Conservation (phyloP, 257 asterid genomes). For the Penstemon davidsonii region DNA sequence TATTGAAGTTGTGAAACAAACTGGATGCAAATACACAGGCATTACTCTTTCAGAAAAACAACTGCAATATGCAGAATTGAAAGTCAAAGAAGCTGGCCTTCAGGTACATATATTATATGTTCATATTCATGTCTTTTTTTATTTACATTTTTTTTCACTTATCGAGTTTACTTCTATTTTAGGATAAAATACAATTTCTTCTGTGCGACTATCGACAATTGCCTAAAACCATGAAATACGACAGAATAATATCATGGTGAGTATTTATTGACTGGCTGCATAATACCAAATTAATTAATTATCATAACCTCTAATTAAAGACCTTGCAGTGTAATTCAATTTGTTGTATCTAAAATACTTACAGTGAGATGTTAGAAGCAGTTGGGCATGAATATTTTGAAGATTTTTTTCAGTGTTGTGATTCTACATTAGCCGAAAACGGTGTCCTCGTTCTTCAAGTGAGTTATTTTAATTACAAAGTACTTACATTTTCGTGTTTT, state of each 20-base stretch:
- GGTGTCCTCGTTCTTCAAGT: slow-evolving; percentile 89
- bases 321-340: slow-evolving; percentile 10
- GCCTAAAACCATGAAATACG: slow-evolving; percentile 58
- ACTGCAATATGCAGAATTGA: slow-evolving; percentile 58
- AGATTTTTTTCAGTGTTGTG: slow-evolving; percentile 69
- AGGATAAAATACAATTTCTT: slow-evolving; percentile 64
- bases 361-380: slow-evolving; percentile 93
- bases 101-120: slow-evolving; percentile 40
- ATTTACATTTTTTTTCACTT: background rate
- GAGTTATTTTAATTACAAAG: background rate
- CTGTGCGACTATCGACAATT: slow-evolving; percentile 79
- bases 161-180: slow-evolving; percentile 15
- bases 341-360: slow-evolving; percentile 7
- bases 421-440: slow-evolving; percentile 60
- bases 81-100: slow-evolving; percentile 68
- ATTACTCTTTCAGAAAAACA: slow-evolving; percentile 83
- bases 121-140: background rate
- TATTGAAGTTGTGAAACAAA: slow-evolving; percentile 65
- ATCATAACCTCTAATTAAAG: background rate
- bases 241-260: slow-evolving; percentile 86
- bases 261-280: background rate
- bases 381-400: slow-evolving; percentile 90
- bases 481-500: background rate
- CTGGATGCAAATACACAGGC: slow-evolving; percentile 87
- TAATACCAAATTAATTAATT: background rate